These are phyloP conservation scores for Neopestalotiopsis sp. DNA, from an alignment of 2,329 filamentous ascomycete species.

Conservation along the genomic window DNA sequence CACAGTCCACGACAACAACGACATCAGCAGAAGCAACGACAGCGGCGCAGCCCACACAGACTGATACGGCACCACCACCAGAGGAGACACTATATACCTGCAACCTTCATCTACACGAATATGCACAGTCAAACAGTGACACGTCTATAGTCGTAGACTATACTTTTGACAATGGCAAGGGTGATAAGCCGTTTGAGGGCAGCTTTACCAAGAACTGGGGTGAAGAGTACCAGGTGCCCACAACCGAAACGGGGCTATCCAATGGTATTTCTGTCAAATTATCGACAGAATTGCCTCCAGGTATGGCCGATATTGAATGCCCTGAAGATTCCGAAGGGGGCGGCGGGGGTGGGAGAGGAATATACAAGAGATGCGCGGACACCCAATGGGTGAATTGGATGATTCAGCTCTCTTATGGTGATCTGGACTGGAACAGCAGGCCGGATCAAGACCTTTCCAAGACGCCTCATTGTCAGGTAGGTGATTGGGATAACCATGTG, in stretches of 20 bases:
- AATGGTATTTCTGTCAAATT: background rate
- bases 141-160: background rate
- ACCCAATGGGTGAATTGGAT: background rate
- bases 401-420: background rate
- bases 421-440: background rate
- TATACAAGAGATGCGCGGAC: background rate
- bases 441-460: background rate
- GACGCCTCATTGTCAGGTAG: no score
- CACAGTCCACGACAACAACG: no score
- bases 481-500: no score
- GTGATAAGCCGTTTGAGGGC: background rate
- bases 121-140: background rate
- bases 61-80: background rate
- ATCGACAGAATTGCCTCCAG: background rate
- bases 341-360: background rate
- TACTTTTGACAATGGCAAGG: background rate
- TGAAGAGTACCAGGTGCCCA: slow-evolving; percentile 1
- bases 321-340: background rate
- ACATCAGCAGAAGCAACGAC: no score
- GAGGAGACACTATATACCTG: background rate
- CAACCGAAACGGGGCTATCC: background rate
- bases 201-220: background rate
- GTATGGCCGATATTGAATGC: background rate
- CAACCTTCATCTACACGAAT: slow-evolving; percentile 13
- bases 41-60: no score